Evolutionary conservation across 2,329 filamentous ascomycete species (phyloP).

Genomic region (Coleophoma cylindrospora): DNA sequence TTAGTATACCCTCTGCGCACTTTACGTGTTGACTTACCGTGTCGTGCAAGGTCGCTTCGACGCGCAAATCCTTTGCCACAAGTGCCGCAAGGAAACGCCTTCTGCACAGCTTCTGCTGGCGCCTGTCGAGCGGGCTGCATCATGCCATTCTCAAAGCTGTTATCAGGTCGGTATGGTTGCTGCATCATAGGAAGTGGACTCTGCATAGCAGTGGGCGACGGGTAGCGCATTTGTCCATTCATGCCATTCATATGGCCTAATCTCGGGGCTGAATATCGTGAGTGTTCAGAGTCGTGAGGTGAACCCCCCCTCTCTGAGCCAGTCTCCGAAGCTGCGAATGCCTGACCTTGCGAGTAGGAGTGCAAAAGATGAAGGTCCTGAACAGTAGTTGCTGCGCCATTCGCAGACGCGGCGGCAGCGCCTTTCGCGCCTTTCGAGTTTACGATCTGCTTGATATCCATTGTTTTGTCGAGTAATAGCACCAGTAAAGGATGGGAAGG

Average conservation of each 20-base stretch:
- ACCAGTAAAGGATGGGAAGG: slow-evolving; percentile 6
- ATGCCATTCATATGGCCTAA: slow-evolving; percentile 23
- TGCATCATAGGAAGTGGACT: slow-evolving; percentile 27
- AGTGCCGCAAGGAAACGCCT: slow-evolving; percentile 84
- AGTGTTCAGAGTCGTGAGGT: slow-evolving; percentile 29
- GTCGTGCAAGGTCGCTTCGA: slow-evolving; percentile 87
- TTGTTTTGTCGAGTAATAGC: slow-evolving; percentile 8
- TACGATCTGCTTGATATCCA: slow-evolving; percentile 31
- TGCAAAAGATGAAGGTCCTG: slow-evolving; percentile 28
- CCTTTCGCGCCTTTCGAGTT: slow-evolving; percentile 27
- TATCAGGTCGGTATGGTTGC: slow-evolving; percentile 23
- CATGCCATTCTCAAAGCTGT: slow-evolving; percentile 22
- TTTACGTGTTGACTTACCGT: slow-evolving; percentile 61
- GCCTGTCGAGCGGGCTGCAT: slow-evolving; percentile 20
- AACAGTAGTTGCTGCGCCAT: slow-evolving; percentile 15
- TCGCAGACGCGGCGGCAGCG: slow-evolving; percentile 20
- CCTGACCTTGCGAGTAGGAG: slow-evolving; percentile 25
- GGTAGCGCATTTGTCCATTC: slow-evolving; percentile 27
- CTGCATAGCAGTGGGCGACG: slow-evolving; percentile 29
- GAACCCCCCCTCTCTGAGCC: slow-evolving; percentile 27
- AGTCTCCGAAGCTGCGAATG: slow-evolving; percentile 25
- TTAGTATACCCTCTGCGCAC: slow-evolving; percentile 3
- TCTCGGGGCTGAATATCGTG: slow-evolving; percentile 25
- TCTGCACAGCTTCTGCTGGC: slow-evolving; percentile 29
- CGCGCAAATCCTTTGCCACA: slow-evolving; percentile 91